Evolutionary conservation across 495 filamentous ascomycete genomes (phyloP).

Genomic region (Neurospora sublineolata): DNA sequence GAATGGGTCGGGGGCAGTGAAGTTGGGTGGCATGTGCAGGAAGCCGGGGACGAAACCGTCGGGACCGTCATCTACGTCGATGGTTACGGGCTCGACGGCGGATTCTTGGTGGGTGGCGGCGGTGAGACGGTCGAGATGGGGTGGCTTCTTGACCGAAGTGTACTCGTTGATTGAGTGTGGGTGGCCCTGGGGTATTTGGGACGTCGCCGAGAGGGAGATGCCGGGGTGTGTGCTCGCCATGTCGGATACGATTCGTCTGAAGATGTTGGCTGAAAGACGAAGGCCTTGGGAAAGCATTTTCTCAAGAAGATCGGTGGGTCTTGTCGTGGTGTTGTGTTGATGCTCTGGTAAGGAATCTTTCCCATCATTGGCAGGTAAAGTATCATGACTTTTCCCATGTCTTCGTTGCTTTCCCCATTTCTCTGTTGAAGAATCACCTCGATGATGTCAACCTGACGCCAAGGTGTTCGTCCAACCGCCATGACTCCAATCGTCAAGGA

Average conservation of each 20-base stretch:
- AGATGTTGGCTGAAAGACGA: not conserved
- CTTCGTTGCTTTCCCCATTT: not conserved
- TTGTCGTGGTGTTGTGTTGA: not conserved
- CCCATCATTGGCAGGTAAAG: not conserved
- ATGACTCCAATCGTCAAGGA: not conserved
- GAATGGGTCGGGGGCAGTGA: not conserved
- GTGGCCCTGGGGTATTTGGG: not conserved
- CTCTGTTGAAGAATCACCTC: not conserved
- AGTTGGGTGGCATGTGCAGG: constrained; percentile 14
- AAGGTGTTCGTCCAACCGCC: not conserved
- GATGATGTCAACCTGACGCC: not conserved
- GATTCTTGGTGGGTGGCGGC: not conserved
- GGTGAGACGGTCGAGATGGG: constrained; percentile 11
- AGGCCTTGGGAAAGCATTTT: not conserved
- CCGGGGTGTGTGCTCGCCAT: not conserved
- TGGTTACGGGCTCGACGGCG: constrained; percentile 5
- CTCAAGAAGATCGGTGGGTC: not conserved
- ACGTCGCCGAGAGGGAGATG: not conserved
- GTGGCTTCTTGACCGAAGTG: constrained; percentile 1
- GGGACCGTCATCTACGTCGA: constrained; percentile 8
- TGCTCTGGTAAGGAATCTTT: not conserved
- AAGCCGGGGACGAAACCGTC: constrained; percentile 13
- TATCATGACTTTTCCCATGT: not conserved
- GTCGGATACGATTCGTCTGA: not conserved
- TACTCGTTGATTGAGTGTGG: constrained; percentile 10